Evolutionary conservation across 192 early-diverging fungal genomes (phyloP).

Genomic region (Linderina pennispora): DNA sequence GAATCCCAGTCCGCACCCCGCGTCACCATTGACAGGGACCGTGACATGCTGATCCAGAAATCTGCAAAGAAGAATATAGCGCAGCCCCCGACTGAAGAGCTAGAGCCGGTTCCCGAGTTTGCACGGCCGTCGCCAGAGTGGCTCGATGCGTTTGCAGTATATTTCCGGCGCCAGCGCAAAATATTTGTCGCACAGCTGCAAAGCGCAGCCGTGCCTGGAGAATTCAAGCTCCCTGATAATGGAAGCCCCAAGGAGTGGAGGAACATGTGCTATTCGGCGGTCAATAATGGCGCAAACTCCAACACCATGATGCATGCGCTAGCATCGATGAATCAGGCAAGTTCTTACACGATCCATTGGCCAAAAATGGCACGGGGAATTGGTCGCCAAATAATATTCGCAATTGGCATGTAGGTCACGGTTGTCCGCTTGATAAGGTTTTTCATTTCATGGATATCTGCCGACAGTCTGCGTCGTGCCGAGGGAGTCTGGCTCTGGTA

Average conservation of each 20-base stretch:
- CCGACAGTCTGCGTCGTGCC: constrained; percentile 11
- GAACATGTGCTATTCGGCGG: constrained; percentile 21
- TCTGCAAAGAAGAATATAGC: constrained; percentile 1
- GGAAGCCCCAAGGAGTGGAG: constrained; percentile 26
- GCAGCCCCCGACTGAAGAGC: not conserved
- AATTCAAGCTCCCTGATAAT: constrained; percentile 7
- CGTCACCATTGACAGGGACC: constrained; percentile 10
- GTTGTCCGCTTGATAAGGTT: constrained; percentile 29
- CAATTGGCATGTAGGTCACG: too few relatives aligned
- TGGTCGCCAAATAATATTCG: too few relatives aligned
- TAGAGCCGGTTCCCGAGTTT: constrained; percentile 1
- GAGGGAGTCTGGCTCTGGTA: constrained; percentile 42
- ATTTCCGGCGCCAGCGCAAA: constrained; percentile 7
- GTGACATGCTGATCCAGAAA: not conserved
- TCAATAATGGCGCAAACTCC: not conserved
- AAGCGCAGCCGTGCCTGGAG: constrained; percentile 2
- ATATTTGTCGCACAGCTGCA: constrained; percentile 2
- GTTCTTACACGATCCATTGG: too few relatives aligned
- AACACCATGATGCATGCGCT: constrained; percentile 14
- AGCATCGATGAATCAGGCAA: constrained; percentile 28
- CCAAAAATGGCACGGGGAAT: too few relatives aligned
- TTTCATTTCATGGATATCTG: constrained; percentile 23
- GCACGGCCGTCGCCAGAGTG: constrained; percentile 12
- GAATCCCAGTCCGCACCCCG: constrained; percentile 21
- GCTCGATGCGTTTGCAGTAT: constrained; percentile 5